Evolutionary conservation across 345 rosid species (phyloP).

Genomic region (Draba incana): DNA sequence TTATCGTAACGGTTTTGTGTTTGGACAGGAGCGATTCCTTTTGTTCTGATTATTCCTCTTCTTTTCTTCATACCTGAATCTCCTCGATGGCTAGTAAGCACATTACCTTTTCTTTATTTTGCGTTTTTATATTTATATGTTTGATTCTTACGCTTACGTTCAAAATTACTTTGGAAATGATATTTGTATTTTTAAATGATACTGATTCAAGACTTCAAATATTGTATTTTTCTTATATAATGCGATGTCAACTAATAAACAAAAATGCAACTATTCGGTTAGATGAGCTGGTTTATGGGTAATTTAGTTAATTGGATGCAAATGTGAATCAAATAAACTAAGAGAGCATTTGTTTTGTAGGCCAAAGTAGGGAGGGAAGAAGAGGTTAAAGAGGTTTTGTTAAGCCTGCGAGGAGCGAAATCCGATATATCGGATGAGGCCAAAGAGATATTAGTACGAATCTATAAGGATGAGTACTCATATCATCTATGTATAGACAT

Average conservation of each 20-base stretch:
- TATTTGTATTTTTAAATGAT: too few species aligned
- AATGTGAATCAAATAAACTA: background rate
- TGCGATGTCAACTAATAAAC: too few species aligned
- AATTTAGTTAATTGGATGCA: background rate
- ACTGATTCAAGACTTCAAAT: too few species aligned
- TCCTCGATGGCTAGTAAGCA: constrained; percentile 43
- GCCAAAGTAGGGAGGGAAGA: constrained; percentile 39
- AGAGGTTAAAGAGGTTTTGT: constrained; percentile 32
- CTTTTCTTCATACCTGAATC: constrained; percentile 44
- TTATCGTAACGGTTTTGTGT: background rate
- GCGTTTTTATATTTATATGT: background rate
- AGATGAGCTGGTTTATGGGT: too few species aligned
- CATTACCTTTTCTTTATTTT: background rate
- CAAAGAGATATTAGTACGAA: constrained; percentile 37
- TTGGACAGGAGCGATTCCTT: constrained; percentile 30
- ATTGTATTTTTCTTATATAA: too few species aligned
- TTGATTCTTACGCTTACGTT: background rate
- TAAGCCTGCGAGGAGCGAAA: constrained; percentile 32
- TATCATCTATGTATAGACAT: background rate
- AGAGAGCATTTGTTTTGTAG: constrained; percentile 5
- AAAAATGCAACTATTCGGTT: background rate
- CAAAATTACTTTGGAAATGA: background rate
- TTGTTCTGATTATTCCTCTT: constrained; percentile 31
- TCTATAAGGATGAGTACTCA: background rate
- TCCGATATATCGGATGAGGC: constrained; percentile 40